Percentiles rank a stretch among this genome's conserved stretches.
These are phyloP conservation scores for Pythium folliculosum DNA, from an alignment of 352 stramenopile species.

Conservation along the genomic window DNA sequence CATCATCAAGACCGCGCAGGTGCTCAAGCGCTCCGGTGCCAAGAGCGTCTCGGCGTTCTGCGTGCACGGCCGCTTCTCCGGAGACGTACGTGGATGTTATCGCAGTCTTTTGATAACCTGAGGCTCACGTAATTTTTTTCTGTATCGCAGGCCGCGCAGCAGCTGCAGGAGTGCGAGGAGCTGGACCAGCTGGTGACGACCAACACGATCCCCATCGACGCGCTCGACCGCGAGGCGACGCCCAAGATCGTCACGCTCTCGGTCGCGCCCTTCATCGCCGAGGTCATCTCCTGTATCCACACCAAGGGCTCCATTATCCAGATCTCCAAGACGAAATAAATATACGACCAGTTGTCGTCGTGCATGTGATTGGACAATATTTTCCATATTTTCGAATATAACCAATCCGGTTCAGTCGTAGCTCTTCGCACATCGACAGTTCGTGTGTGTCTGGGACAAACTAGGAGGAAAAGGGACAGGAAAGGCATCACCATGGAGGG, in stretches of 20 bases:
- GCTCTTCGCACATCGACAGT: background rate
- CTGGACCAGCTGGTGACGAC: constrained; percentile 84
- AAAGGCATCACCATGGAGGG: constrained; percentile 30
- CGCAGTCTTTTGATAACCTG: background rate
- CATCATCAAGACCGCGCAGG: constrained; percentile 78
- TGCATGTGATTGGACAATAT: constrained; percentile 18
- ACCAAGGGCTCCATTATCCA: constrained; percentile 86
- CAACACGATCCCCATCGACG: constrained; percentile 75
- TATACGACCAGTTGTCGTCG: constrained; percentile 4
- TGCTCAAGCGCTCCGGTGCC: constrained; percentile 77
- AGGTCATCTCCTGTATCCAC: constrained; percentile 90
- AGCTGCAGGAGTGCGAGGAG: constrained; percentile 69
- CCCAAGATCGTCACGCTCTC: constrained; percentile 87
- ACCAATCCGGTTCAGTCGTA: constrained; percentile 13
- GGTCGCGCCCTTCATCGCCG: constrained; percentile 84
- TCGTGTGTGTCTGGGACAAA: background rate
- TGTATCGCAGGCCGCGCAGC: constrained; percentile 44
- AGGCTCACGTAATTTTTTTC: background rate
- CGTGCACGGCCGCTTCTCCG: constrained; percentile 83
- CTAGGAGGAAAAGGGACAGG: background rate
- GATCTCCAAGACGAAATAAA: constrained; percentile 78
- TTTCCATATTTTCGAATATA: background rate
- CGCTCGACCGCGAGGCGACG: constrained; percentile 32
- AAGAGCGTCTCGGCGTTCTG: constrained; percentile 82
- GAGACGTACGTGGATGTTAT: constrained; percentile 44